Conservation (phyloP, 768 basidiomycete species). For the Rhodotorula paludigena region DNA sequence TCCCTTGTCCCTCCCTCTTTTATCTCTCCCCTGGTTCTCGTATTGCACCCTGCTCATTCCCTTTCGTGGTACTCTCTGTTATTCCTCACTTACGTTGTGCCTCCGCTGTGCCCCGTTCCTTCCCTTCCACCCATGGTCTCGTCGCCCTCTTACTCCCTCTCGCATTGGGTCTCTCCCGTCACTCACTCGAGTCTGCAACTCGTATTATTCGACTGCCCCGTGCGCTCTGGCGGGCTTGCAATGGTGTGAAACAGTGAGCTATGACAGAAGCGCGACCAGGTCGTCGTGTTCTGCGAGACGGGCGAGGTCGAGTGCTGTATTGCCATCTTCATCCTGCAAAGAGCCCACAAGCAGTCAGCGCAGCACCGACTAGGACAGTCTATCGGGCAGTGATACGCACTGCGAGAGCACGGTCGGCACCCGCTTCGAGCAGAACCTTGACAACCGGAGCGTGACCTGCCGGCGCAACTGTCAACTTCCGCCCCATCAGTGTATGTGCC, state of each 20-base stretch:
- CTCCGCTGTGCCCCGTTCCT: too few relatives aligned
- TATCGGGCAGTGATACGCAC: neutral
- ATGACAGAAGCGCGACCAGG: constrained; percentile 24
- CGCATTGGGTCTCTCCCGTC: too few relatives aligned
- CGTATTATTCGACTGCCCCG: too few relatives aligned
- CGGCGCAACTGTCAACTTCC: neutral
- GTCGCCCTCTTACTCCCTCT: too few relatives aligned
- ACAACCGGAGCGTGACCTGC: constrained; percentile 13
- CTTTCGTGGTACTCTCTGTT: too few relatives aligned
- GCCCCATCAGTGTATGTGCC: too few relatives aligned
- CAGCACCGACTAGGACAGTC: neutral
- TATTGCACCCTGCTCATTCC: too few relatives aligned
- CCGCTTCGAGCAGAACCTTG: constrained; percentile 6
- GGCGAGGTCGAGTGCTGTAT: constrained; percentile 30
- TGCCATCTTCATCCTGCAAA: constrained; percentile 35
- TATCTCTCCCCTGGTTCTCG: too few relatives aligned
- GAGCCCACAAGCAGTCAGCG: fast-evolving
- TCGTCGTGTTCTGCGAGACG: constrained; percentile 26
- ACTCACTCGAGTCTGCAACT: too few relatives aligned
- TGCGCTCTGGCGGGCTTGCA: too few relatives aligned
- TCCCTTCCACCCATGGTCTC: too few relatives aligned
- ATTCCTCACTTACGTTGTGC: too few relatives aligned
- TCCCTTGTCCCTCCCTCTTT: neutral
- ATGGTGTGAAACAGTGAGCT: neutral
- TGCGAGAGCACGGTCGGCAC: constrained; percentile 2